Base-by-base conservation (phyloP, 2,329 filamentous ascomycete genomes). In the Epichloe gansuensis region DNA sequence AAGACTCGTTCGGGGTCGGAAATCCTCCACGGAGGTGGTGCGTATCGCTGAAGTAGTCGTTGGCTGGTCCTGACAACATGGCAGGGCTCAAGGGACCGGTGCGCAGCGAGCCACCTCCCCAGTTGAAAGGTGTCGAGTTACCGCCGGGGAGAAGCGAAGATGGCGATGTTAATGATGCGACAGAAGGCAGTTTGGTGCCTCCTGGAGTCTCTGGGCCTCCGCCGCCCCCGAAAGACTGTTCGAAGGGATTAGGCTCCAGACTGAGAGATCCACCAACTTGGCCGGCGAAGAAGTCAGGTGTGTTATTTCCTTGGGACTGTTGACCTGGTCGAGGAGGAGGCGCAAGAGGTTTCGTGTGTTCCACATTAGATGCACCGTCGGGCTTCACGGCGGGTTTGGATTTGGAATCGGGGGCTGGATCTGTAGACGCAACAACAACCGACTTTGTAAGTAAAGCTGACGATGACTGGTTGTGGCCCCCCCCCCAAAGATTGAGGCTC, bases 1-100 rank as follows among this genome's bases (percentile, higher is more conserved):
- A 94, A 7, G 91, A 97, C 71, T 98, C 93, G 80, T 96, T 96
- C 1, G 91, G 91, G 4, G 93, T 97, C 4, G 89, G 88, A 64
- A 95, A 95, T 51, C 87, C 87, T 60, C 89, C 83, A 58, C 87
- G 81, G 57, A 95, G 75, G 54, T 80, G 85, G 64, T 84, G 81
- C 17, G 83, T 84, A 62, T 95, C 89, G 59, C 80, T 79, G 65
- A 96, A 95, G 71, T 96, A 97, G 65, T 96, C 89, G 66, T 80
- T 85, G 39, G 78, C 71, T 39, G 85, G 93, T 25, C 89, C 93
- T 46, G 89, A 88, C 52, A 98, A 82, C 90, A 98, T 97, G 57
- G 91, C 93, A 72, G 93, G 93, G 69, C 93, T 97, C 59, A 98
- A 71, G 42, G 93, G 93, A 60, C 93, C 93, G 55, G 89, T 90